Base-by-base conservation (phyloP, 352 stramenopile species). In the Globisporangium radiosum region DNA sequence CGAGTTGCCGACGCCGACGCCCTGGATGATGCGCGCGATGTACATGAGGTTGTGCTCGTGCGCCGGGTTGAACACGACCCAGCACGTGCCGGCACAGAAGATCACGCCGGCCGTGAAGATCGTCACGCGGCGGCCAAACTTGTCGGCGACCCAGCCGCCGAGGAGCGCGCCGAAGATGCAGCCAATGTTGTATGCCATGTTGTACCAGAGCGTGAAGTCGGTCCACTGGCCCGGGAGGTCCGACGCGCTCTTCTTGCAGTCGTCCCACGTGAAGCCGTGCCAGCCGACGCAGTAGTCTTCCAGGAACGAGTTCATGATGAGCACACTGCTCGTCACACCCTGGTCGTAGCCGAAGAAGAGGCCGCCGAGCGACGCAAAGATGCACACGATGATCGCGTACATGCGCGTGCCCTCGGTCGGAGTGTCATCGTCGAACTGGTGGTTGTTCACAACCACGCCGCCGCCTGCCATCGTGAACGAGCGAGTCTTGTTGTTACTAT, bases 261-360 rank as follows among this genome's bases (percentile, higher is more conserved):
- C 56, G 14, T 42, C 51, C 54, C 66, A 62, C 25, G 69, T 69
- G 56, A 66, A 60, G 49, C 60, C 58, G 50, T 59, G 19, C 63
- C 66, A 76, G 56, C 60, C 63, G 33, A 68, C 54, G 52, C 69
- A 76, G 40, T 72, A 76, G 48, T 71, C 66, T 43, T 64, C 47
- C 7, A 76, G 50, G 56, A 73, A 76, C 19, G 63, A 72, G 36
- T 71, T 56, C 69, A 76, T 76, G 49, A 76, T 57, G 10, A 76
- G 63, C 55, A 76, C 69, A 39, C 69, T 66, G 48, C 69, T 60
- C 14, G 69, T 76, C 33, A 76, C 66, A 43, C 69, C 69, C 40
- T 73, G 69, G 54, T 76, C 69, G 44, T 76, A 76, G 49, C 69
- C 69, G 55, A 76, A 76, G 64, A 73, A 76, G 49, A 76, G 47